A percentile compares a stretch with the other conserved stretches of the same genome.
Evolutionary conservation across 2,329 filamentous ascomycete species (phyloP).

Genomic region (Cladosporium cucumerinum): DNA sequence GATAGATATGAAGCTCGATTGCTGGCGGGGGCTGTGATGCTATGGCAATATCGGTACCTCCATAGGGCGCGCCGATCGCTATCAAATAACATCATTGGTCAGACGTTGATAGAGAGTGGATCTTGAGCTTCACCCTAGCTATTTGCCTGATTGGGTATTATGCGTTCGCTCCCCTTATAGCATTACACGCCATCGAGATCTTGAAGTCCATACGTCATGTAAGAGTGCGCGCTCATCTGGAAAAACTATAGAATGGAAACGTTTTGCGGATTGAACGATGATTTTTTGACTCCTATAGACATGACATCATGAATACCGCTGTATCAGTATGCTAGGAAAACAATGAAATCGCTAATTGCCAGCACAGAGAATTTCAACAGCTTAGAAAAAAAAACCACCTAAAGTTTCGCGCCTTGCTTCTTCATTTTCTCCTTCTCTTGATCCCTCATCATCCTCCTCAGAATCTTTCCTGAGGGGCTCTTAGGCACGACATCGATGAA

Average conservation of each 20-base stretch:
- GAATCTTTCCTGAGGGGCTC: constrained; percentile 61
- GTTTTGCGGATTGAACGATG: neutral
- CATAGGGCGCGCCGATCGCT: neutral
- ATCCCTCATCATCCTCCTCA: constrained; percentile 65
- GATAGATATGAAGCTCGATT: neutral
- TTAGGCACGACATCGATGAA: constrained; percentile 59
- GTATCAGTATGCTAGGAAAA: neutral
- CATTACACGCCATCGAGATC: no score
- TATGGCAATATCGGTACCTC: neutral
- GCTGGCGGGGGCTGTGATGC: neutral
- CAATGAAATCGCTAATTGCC: neutral
- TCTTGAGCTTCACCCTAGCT: neutral
- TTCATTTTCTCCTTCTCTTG: constrained; percentile 67
- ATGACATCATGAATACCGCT: constrained; percentile 1
- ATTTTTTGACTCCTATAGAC: neutral
- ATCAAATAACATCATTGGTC: neutral
- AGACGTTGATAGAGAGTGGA: neutral
- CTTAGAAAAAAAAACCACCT: neutral
- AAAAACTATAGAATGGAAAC: neutral
- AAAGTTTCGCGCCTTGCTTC: constrained; percentile 65
- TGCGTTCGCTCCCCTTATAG: no score
- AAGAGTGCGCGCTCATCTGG: neutral
- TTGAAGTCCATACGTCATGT: no score
- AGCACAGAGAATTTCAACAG: neutral
- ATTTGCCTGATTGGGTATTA: neutral